A percentile compares a stretch with the other conserved stretches of the same genome.
Conservation (phyloP, 2,329 filamentous ascomycete species). For the Magnaporthiopsis incrustans region DNA sequence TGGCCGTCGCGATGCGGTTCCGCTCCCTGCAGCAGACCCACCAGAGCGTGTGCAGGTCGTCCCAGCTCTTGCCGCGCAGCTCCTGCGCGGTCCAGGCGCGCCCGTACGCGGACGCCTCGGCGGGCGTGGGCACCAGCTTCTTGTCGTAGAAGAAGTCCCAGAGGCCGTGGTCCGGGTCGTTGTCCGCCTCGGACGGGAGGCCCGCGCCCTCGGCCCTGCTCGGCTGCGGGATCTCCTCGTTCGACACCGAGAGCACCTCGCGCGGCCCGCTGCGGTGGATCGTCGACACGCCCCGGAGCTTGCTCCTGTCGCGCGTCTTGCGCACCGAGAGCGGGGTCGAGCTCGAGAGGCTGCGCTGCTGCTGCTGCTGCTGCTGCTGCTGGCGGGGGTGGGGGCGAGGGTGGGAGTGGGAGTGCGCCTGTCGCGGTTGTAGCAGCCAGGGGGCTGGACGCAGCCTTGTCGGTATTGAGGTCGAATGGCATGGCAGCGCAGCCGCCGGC, state of each 20-base stretch:
- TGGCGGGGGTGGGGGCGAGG: not conserved
- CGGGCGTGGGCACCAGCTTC: constrained; percentile 61
- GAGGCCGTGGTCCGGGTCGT: constrained; percentile 72
- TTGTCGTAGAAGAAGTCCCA: constrained; percentile 83
- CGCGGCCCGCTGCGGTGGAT: constrained; percentile 69
- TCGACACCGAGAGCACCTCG: constrained; percentile 65
- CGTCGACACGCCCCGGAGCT: constrained; percentile 71
- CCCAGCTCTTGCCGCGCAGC: constrained; percentile 82
- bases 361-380: constrained; percentile 2
- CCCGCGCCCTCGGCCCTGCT: constrained; percentile 29
- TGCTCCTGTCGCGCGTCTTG: constrained; percentile 66
- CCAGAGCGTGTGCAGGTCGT: constrained; percentile 87
- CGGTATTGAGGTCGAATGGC: not conserved
- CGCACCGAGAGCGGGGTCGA: constrained; percentile 38
- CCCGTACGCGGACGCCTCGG: constrained; percentile 64
- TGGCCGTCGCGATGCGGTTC: constrained; percentile 78
- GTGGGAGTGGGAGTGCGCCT: not conserved
- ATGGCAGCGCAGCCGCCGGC: constrained; percentile 4
- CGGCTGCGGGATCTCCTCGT: constrained; percentile 66
- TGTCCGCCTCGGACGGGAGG: constrained; percentile 47
- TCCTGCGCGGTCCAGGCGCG: constrained; percentile 80
- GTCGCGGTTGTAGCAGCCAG: not conserved
- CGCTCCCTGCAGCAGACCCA: constrained; percentile 89
- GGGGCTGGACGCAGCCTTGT: not conserved
- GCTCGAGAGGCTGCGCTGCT: constrained; percentile 41